These are phyloP conservation scores for Fusarium hainanense DNA, from an alignment of 2,329 filamentous ascomycete genomes.

Conservation along the genomic window DNA sequence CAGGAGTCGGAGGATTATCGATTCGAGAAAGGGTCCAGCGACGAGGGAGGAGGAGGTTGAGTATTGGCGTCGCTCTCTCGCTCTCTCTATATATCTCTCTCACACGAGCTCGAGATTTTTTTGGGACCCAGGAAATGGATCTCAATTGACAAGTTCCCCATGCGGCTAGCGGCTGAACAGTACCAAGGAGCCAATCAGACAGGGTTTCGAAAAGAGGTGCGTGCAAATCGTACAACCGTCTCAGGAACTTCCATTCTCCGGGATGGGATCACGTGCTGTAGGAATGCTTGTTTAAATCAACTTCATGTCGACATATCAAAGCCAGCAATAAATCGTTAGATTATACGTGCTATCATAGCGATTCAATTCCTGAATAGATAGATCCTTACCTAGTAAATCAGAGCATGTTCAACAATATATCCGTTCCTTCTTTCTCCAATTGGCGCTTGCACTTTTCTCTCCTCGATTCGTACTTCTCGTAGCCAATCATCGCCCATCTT, in stretches of 20 bases:
- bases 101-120: constrained; percentile 51
- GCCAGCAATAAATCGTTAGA: not conserved
- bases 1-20: constrained; percentile 18
- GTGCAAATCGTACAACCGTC: not conserved
- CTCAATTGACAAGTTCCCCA: constrained; percentile 42
- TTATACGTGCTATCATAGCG: not conserved
- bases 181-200: constrained; percentile 31
- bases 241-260: constrained; percentile 17
- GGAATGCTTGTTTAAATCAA: constrained; percentile 18
- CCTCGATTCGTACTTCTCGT: not conserved
- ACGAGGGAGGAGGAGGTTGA: not conserved
- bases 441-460: not conserved
- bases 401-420: not conserved
- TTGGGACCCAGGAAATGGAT: constrained; percentile 42
- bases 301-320: constrained; percentile 5
- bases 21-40: constrained; percentile 1
- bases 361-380: not conserved
- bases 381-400: not conserved
- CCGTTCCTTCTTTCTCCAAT: not conserved
- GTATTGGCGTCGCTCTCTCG: constrained; percentile 24
- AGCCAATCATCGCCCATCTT: constrained; percentile 36
- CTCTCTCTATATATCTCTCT: constrained; percentile 33
- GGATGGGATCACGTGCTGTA: constrained; percentile 20
- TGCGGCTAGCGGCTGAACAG: constrained; percentile 26
- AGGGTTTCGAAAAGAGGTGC: not conserved